phyloP scores from a whole-genome alignment of 2,329 filamentous ascomycete genomes.

The Colletotrichum godetiae region DNA sequence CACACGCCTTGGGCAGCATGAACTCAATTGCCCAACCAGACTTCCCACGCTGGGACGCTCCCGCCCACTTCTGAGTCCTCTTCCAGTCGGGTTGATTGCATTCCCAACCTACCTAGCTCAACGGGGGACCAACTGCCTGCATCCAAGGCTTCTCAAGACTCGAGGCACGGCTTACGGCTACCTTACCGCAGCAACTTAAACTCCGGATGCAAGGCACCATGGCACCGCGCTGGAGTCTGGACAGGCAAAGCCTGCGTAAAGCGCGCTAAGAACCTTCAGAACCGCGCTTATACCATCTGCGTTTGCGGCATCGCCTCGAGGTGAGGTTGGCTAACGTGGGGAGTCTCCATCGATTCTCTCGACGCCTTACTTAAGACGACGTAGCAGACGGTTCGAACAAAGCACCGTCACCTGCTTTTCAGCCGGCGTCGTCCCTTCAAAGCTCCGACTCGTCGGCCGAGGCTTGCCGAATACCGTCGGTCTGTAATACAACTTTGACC shows the following conservation, averaged over 20 bases:
- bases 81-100: conserved; percentile 34
- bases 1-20: conserved; percentile 22
- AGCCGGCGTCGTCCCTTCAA: background rate
- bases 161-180: conserved; percentile 11
- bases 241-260: conserved; percentile 10
- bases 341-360: background rate
- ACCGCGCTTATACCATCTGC: conserved; percentile 11
- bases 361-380: conserved; percentile 17
- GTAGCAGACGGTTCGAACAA: background rate
- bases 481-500: background rate
- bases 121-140: background rate
- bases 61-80: conserved; percentile 10
- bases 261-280: conserved; percentile 16
- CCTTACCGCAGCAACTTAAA: conserved; percentile 1
- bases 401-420: background rate
- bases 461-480: conserved; percentile 10
- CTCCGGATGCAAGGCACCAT: conserved; percentile 8
- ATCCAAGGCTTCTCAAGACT: background rate
- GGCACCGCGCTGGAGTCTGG: background rate
- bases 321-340: background rate
- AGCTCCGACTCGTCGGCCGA: conserved; percentile 3
- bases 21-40: conserved; percentile 29
- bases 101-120: conserved; percentile 12
- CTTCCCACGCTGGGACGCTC: background rate
- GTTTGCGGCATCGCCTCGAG: background rate